phyloP scores from a whole-genome alignment of 345 rosid genomes.

The Citrus trifoliata region DNA sequence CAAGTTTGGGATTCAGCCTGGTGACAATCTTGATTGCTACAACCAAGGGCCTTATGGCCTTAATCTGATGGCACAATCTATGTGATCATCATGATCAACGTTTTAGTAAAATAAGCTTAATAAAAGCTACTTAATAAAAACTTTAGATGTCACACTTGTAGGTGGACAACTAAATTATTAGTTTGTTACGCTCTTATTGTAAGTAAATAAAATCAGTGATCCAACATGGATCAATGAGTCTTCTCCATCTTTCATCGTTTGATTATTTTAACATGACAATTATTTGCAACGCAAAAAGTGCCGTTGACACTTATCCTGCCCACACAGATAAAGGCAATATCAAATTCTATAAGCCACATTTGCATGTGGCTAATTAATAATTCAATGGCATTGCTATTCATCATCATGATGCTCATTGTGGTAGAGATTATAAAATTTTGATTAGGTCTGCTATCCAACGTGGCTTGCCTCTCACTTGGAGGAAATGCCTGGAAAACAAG shows the following conservation, averaged over 20 bases:
- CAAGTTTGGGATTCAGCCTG: slow-evolving; percentile 37
- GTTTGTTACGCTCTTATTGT: neutral
- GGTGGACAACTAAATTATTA: neutral
- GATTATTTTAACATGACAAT: neutral
- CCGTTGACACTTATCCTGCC: neutral
- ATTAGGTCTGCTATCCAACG: neutral
- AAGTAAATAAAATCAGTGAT: too few relatives aligned
- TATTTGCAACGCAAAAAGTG: neutral
- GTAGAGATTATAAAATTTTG: neutral
- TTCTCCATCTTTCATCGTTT: too few relatives aligned
- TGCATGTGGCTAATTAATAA: neutral
- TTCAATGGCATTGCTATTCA: neutral
- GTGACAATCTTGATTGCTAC: slow-evolving; percentile 58
- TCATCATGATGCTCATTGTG: neutral
- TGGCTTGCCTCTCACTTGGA: neutral
- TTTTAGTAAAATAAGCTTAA: neutral
- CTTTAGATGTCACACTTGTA: neutral
- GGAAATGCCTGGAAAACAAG: neutral
- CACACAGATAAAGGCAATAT: neutral
- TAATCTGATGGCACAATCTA: slow-evolving; percentile 2
- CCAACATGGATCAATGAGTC: too few relatives aligned
- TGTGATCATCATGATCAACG: neutral
- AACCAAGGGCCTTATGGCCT: slow-evolving; percentile 34
- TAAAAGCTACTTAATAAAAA: neutral
- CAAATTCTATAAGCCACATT: neutral